Evolutionary conservation across 441 rosid species (phyloP).

Genomic region (Kokia cookei): DNA sequence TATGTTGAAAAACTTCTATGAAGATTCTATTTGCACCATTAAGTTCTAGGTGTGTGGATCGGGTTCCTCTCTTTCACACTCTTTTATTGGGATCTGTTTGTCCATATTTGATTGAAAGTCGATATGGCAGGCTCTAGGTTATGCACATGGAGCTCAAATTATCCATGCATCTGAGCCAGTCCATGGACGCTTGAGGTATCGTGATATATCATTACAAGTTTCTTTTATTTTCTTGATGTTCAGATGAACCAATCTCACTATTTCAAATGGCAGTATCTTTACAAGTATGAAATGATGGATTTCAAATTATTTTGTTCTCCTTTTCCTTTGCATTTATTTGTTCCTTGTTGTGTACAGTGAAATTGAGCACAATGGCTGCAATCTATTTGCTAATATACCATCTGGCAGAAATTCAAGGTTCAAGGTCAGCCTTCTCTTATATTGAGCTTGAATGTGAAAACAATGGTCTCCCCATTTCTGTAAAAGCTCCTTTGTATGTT

Average conservation of each 20-base stretch:
- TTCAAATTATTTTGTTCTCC: neutral
- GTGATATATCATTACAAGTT: slow-evolving; percentile 9
- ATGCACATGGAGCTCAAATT: slow-evolving; percentile 81
- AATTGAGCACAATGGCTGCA: slow-evolving; percentile 75
- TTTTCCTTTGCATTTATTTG: neutral
- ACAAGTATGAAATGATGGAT: neutral
- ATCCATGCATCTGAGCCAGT: slow-evolving; percentile 91
- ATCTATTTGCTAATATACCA: slow-evolving; percentile 68
- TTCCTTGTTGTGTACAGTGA: slow-evolving; percentile 48
- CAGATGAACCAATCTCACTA: neutral
- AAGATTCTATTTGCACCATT: neutral
- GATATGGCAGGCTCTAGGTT: slow-evolving; percentile 77
- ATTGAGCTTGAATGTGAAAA: slow-evolving; percentile 6
- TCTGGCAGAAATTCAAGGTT: slow-evolving; percentile 81
- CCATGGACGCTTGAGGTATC: slow-evolving; percentile 94
- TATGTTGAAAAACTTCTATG: neutral
- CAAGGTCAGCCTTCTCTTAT: slow-evolving; percentile 46
- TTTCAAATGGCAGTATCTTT: no score
- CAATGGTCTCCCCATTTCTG: neutral
- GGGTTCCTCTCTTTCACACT: neutral
- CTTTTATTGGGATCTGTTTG: neutral
- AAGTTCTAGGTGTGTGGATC: neutral
- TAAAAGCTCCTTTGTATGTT: neutral
- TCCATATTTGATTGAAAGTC: slow-evolving; percentile 4
- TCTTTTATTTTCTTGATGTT: neutral